These are phyloP conservation scores for Mycena venus DNA, from an alignment of 768 basidiomycete genomes.

Conservation along the genomic window DNA sequence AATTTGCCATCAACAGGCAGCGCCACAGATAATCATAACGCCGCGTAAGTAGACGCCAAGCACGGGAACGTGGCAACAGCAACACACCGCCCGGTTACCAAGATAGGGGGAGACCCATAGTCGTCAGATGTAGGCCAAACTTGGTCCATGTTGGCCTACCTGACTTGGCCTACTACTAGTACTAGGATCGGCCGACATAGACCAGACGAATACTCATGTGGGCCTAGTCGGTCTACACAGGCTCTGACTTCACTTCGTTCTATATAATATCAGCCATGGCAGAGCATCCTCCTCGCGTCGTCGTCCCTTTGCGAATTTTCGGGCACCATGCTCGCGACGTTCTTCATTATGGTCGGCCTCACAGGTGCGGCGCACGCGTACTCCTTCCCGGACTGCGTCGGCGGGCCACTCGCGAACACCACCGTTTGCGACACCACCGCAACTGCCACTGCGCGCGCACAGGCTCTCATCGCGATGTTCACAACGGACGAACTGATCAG, in stretches of 20 bases:
- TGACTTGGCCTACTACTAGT: no score
- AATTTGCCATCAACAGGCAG: not conserved
- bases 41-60: no score
- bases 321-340: not conserved
- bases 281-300: not conserved
- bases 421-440: conserved; percentile 62
- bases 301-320: not conserved
- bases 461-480: conserved; percentile 63
- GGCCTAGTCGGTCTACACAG: no score
- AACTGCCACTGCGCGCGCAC: conserved; percentile 60
- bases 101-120: no score
- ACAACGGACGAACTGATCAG: conserved; percentile 64
- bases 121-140: no score
- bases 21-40: not conserved
- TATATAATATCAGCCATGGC: not conserved
- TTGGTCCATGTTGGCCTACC: no score
- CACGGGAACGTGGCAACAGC: no score
- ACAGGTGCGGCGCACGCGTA: conserved; percentile 37
- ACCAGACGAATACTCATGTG: no score
- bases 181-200: no score
- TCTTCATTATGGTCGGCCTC: not conserved
- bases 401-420: conserved; percentile 58
- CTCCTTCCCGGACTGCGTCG: conserved; percentile 63
- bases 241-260: not conserved
- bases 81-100: no score